These are phyloP conservation scores for Dictyostelium citrinum DNA, from an alignment of 78 protist species.

Conservation along the genomic window DNA sequence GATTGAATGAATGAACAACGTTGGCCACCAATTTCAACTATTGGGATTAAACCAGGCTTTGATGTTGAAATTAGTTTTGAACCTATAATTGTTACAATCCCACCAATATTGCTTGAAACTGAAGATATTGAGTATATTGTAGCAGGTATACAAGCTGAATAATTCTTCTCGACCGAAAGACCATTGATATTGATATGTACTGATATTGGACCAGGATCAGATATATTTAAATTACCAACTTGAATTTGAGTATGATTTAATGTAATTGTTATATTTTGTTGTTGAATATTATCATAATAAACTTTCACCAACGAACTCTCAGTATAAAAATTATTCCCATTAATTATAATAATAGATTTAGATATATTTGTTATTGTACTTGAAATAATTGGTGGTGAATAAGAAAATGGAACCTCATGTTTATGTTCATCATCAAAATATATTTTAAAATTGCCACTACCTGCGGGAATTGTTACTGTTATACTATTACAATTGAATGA, in stretches of 20 bases:
- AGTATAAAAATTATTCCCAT: neutral
- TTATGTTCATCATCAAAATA: too few species aligned
- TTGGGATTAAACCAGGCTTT: neutral
- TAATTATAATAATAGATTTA: neutral
- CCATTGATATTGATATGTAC: neutral
- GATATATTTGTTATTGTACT: neutral
- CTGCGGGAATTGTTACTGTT: too few species aligned
- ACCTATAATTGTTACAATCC: neutral
- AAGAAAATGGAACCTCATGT: too few species aligned
- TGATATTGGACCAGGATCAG: neutral
- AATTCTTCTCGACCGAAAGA: neutral
- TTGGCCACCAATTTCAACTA: neutral
- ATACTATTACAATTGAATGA: too few species aligned
- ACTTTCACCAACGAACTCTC: neutral
- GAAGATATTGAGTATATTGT: neutral
- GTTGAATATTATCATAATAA: neutral
- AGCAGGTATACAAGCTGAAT: neutral
- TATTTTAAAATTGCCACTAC: too few species aligned
- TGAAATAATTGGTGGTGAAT: neutral
- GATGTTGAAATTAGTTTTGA: neutral
- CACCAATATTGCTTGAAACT: neutral
- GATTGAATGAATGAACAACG: neutral
- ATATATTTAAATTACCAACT: neutral
- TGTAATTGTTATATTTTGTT: neutral
- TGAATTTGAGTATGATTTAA: neutral